These are phyloP conservation scores for Davidsoniella neocaledoniae DNA, from an alignment of 2,329 filamentous ascomycete genomes.

Conservation along the genomic window DNA sequence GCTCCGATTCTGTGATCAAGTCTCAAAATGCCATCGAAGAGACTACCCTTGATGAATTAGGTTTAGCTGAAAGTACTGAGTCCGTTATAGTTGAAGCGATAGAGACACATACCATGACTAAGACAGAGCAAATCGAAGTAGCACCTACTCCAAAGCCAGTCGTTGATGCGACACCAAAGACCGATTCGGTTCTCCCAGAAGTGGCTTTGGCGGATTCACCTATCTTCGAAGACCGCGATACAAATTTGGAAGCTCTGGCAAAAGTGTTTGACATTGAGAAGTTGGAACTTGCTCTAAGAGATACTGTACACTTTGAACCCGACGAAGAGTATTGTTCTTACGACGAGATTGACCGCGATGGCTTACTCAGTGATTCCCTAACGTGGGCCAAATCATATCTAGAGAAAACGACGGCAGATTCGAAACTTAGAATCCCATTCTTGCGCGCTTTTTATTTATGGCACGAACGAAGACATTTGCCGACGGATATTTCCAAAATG, in stretches of 20 bases:
- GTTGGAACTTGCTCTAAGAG: conserved; percentile 11
- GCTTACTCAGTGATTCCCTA: not conserved
- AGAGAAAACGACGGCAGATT: not conserved
- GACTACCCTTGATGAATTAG: not conserved
- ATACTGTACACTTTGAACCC: conserved; percentile 17
- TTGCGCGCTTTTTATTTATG: conserved; percentile 49
- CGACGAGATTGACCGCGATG: not conserved
- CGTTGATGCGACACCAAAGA: not conserved
- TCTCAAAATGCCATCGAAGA: not conserved
- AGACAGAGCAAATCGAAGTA: not conserved
- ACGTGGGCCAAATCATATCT: not conserved
- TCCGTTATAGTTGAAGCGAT: not conserved
- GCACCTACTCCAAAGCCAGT: too few relatives aligned
- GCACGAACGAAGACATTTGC: conserved; percentile 35
- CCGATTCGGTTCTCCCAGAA: not conserved
- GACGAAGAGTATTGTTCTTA: conserved; percentile 10
- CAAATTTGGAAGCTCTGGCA: conserved; percentile 7
- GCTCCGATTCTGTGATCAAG: not conserved
- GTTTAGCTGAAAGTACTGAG: conserved; percentile 2
- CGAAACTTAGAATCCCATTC: conserved; percentile 15
- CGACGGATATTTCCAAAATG: conserved; percentile 33
- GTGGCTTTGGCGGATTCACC: not conserved
- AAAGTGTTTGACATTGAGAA: conserved; percentile 9
- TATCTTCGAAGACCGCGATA: conserved; percentile 8
- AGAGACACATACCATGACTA: not conserved